Evolutionary conservation across 768 basidiomycete species (phyloP).

Genomic region (Boletus rubescentipes): DNA sequence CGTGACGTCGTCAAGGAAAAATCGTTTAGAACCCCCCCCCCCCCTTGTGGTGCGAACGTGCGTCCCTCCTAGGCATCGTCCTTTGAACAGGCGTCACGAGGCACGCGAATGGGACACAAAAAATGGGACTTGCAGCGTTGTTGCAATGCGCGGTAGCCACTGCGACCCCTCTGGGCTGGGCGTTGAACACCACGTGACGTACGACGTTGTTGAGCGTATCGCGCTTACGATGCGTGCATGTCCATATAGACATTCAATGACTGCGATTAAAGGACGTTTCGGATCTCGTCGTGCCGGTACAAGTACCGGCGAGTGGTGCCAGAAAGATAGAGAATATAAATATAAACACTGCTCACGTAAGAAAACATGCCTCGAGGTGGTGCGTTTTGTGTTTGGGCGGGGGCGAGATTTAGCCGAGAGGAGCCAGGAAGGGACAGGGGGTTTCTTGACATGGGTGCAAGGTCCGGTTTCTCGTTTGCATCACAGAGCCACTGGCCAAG

Average conservation of each 20-base stretch:
- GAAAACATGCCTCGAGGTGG: background rate
- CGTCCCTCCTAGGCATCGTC: too few species aligned
- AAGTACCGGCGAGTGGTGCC: constrained; percentile 1
- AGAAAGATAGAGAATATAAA: background rate
- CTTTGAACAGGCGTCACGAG: background rate
- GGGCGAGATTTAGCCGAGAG: constrained; percentile 13
- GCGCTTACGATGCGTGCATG: background rate
- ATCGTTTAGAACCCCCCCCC: too few species aligned
- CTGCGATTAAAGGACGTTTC: background rate
- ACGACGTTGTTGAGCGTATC: background rate
- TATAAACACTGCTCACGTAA: constrained; percentile 6
- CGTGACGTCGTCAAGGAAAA: constrained; percentile 1
- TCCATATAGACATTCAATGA: background rate
- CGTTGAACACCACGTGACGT: background rate
- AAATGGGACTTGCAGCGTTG: background rate
- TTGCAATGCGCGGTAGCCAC: too few species aligned
- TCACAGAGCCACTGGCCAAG: constrained; percentile 6
- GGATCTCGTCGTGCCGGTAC: constrained; percentile 8
- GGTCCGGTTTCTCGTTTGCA: constrained; percentile 3
- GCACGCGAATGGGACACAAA: background rate
- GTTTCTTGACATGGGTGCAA: background rate
- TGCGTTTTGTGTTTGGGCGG: constrained; percentile 3
- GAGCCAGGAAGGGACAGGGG: constrained; percentile 1
- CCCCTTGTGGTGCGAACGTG: background rate
- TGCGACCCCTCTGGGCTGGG: background rate